These are phyloP conservation scores for Hirschfeldia incana DNA, from an alignment of 345 rosid genomes.

Conservation along the genomic window DNA sequence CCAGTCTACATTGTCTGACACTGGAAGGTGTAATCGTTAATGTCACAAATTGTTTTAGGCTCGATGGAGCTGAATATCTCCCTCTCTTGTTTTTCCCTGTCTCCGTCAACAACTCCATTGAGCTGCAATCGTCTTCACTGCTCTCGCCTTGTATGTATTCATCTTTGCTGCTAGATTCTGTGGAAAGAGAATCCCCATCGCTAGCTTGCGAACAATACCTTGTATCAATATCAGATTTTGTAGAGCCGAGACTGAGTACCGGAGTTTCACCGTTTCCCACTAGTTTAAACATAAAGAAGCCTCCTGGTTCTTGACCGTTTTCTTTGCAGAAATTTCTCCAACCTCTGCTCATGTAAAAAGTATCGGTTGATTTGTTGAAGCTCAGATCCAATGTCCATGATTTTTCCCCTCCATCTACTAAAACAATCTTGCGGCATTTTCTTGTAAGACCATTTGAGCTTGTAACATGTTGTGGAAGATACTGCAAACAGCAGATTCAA, in stretches of 20 bases:
- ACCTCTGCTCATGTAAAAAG: background rate
- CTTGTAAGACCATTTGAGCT: background rate
- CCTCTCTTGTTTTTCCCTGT: background rate
- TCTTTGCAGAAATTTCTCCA: background rate
- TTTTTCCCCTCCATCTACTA: background rate
- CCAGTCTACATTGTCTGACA: background rate
- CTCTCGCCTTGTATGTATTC: background rate
- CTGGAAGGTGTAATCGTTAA: background rate
- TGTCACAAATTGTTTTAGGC: background rate
- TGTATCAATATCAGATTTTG: background rate
- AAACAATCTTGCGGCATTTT: background rate
- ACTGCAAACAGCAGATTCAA: background rate
- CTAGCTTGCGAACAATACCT: background rate
- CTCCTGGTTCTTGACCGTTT: background rate
- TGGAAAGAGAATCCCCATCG: background rate
- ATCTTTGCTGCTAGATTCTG: background rate
- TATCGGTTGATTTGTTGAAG: background rate
- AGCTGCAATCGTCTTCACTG: background rate
- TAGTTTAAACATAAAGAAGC: background rate
- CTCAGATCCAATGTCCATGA: background rate
- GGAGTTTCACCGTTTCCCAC: background rate
- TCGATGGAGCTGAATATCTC: background rate
- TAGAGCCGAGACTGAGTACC: background rate
- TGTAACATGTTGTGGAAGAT: background rate
- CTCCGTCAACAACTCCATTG: background rate